Evolutionary conservation across 441 rosid genomes (phyloP).

Genomic region (Bruguiera hainesii): DNA sequence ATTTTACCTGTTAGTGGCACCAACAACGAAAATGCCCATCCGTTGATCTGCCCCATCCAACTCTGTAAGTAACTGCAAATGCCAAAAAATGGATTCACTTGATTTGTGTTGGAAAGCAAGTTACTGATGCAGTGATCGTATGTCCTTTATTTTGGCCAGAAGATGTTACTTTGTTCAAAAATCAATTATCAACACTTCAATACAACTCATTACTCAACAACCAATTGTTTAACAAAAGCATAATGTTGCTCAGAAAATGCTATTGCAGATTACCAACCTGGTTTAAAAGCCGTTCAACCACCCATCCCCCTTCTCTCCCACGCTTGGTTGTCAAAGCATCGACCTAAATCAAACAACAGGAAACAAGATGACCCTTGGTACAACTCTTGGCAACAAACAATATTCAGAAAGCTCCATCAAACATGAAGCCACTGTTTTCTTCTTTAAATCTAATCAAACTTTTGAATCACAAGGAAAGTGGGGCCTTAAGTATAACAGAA

Average conservation of each 20-base stretch:
- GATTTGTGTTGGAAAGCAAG: background rate
- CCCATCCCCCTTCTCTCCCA: constrained; percentile 94
- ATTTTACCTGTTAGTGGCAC: constrained; percentile 82
- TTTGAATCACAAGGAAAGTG: too few species aligned
- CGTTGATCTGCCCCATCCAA: constrained; percentile 85
- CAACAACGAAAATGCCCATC: constrained; percentile 74
- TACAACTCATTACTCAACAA: too few species aligned
- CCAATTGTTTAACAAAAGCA: too few species aligned
- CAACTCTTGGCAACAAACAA: too few species aligned
- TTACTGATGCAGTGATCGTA: too few species aligned
- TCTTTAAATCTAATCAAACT: too few species aligned
- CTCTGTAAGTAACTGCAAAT: constrained; percentile 78
- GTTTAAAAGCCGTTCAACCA: constrained; percentile 81
- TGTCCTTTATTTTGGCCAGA: too few species aligned
- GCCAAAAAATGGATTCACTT: constrained; percentile 13
- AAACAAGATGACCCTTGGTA: background rate
- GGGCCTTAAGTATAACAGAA: too few species aligned
- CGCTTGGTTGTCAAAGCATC: constrained; percentile 93
- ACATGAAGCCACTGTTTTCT: too few species aligned
- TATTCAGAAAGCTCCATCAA: background rate
- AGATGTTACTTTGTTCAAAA: too few species aligned
- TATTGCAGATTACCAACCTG: constrained; percentile 48
- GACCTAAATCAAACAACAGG: constrained; percentile 38
- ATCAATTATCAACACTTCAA: too few species aligned
- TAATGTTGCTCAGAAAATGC: background rate